Base-by-base conservation (phyloP, 2,329 filamentous ascomycete genomes). In the Diplodia mutila region DNA sequence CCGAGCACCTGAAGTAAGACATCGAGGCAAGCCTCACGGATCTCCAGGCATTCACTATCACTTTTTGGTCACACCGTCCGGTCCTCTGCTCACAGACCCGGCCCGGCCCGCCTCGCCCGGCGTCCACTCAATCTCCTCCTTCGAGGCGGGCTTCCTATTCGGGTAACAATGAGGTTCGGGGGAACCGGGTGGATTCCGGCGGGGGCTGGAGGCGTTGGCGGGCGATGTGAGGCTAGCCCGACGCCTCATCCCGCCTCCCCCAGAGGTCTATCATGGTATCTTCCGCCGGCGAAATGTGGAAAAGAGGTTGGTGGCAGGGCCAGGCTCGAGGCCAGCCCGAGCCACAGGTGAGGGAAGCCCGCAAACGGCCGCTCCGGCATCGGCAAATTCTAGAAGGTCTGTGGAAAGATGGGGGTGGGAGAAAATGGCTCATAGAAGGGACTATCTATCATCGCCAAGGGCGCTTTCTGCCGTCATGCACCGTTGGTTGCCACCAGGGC, bases 341-440 rank as follows among this genome's bases (percentile, higher is more conserved):
- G 42, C 42, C 42, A 46, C 7, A 18, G 14, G 42, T 8, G n/a
- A n/a, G n/a, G 8, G 21, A 9, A 21, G n/a, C n/a, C n/a, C 18
- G 3, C 3, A 21, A n/a, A 46, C 18, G n/a, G n/a, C 21, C 16
- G 27, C 42, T 37, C 59, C 46, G 59, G 46, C 23, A 21, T 51
- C 42, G 46, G 55, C 23, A 39, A n/a, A 52, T 52, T 63, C 59
- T 39, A 37, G 59, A 63, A 63, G 46, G 46, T 11, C 21, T 18
- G 59, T 49, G 27, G 42, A 63, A 37, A 18, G 9, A 25, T 23
- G 49, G 37, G 29, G 29, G 29, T 32, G 34, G 55, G 55, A 42
- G 42, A 37, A 63, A 63, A 63, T 63, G 59, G 59, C 59, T 63
- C 59, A 63, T 25, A n/a, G 46, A 4, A 51, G 59, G 27, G 29